Conservation (phyloP, 2,329 filamentous ascomycete genomes). For the Monosporascus cannonballus region DNA sequence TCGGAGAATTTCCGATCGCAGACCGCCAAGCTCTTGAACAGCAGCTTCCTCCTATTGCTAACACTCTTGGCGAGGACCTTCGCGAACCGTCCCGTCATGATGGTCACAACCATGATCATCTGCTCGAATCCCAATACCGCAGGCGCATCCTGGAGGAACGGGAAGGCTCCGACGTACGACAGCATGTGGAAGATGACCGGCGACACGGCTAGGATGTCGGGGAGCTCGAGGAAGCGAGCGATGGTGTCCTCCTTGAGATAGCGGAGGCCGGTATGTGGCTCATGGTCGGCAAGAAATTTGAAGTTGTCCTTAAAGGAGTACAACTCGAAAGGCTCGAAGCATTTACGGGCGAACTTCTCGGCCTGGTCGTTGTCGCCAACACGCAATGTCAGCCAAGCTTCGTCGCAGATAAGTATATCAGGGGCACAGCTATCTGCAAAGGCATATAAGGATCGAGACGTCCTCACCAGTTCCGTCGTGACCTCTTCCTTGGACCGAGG, state of each 20-base stretch:
- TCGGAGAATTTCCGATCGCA: conserved; percentile 54
- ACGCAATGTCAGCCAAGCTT: conserved; percentile 3
- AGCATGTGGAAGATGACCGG: conserved; percentile 67
- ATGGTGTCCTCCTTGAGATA: conserved; percentile 68
- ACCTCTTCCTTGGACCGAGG: conserved; percentile 46
- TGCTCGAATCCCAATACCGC: conserved; percentile 64
- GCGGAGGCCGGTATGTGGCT: conserved; percentile 44
- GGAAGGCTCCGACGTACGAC: conserved; percentile 66
- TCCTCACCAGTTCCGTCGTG: conserved; percentile 43
- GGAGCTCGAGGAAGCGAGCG: conserved; percentile 66
- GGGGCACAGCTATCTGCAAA: not conserved
- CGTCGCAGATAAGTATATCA: too few relatives aligned
- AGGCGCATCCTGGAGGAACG: conserved; percentile 65
- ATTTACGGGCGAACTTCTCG: conserved; percentile 59
- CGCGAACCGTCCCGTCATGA: conserved; percentile 65
- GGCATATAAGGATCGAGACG: conserved; percentile 1
- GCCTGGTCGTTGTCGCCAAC: conserved; percentile 34
- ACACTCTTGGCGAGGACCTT: conserved; percentile 54
- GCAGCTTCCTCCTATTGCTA: conserved; percentile 53
- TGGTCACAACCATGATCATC: conserved; percentile 64
- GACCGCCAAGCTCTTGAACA: conserved; percentile 68
- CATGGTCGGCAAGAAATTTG: conserved; percentile 58
- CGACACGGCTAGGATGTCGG: conserved; percentile 61
- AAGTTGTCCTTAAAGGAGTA: conserved; percentile 72
- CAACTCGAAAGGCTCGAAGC: conserved; percentile 65